Percentiles rank a stretch among this genome's conserved stretches.
phyloP scores from a whole-genome alignment of 371 early-diverging fungal species.

The Quaeritorhiza haematococci region DNA sequence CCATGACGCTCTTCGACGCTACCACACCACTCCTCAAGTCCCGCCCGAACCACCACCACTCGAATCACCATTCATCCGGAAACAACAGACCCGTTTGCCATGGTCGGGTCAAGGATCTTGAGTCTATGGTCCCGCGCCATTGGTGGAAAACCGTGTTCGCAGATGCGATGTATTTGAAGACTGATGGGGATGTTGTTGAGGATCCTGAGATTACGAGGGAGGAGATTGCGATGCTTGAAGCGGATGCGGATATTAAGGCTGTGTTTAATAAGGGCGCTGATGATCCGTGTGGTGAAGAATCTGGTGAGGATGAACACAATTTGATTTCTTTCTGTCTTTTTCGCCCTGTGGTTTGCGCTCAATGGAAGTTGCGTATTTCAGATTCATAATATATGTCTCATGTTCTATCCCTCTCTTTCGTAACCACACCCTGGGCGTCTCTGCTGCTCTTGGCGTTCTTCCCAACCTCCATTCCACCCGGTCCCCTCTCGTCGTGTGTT shows the following conservation, averaged over 20 bases:
- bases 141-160: constrained; percentile 62
- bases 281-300: constrained; percentile 1
- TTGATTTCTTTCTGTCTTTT: background rate
- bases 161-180: constrained; percentile 55
- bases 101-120: constrained; percentile 43
- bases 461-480: no score
- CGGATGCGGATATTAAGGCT: constrained; percentile 23
- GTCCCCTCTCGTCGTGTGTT: no score
- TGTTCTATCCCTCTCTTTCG: no score
- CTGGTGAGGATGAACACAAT: background rate
- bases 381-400: no score
- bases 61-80: no score
- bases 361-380: background rate
- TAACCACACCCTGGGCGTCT: no score
- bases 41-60: no score
- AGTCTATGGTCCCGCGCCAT: constrained; percentile 43
- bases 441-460: no score
- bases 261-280: constrained; percentile 24
- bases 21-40: no score
- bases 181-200: constrained; percentile 66
- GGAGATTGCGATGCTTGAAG: constrained; percentile 46
- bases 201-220: constrained; percentile 55
- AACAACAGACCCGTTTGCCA: constrained; percentile 22
- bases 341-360: background rate
- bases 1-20: no score